A percentile compares a stretch with the other conserved stretches of the same genome.
Evolutionary conservation across 495 filamentous ascomycete species (phyloP).

Genomic region (Penicillium psychrofluorescens): DNA sequence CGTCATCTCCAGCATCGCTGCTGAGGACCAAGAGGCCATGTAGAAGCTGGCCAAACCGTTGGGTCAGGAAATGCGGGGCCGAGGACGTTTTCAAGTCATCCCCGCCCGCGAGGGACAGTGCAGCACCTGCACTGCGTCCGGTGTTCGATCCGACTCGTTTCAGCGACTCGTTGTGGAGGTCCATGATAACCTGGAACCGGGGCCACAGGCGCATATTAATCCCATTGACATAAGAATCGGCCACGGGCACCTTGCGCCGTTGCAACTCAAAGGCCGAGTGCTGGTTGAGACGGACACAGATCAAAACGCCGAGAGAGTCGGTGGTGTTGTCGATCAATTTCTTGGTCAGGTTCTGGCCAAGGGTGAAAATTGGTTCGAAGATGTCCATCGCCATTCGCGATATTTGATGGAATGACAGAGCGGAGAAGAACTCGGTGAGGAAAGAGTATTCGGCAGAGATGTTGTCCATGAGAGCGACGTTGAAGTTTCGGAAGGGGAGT

Average conservation of each 20-base stretch:
- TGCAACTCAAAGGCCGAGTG: slow-evolving; percentile 89
- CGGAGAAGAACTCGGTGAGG: slow-evolving; percentile 78
- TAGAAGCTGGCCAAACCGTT: slow-evolving; percentile 84
- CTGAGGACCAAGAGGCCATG: slow-evolving; percentile 77
- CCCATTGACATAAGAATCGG: slow-evolving; percentile 87
- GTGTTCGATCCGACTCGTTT: slow-evolving; percentile 49
- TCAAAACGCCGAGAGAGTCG: slow-evolving; percentile 78
- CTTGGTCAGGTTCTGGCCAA: slow-evolving; percentile 72
- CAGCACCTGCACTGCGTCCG: slow-evolving; percentile 42
- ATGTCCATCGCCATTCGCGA: slow-evolving; percentile 68
- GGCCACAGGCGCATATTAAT: slow-evolving; percentile 96
- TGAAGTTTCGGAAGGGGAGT: slow-evolving; percentile 85
- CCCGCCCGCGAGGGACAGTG: slow-evolving; percentile 51
- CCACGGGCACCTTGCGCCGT: slow-evolving; percentile 78
- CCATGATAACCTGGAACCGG: slow-evolving; percentile 87
- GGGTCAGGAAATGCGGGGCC: slow-evolving; percentile 85
- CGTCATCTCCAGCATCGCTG: slow-evolving; percentile 83
- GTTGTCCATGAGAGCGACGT: slow-evolving; percentile 89
- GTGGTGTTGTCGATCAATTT: slow-evolving; percentile 65
- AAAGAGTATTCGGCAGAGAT: slow-evolving; percentile 93
- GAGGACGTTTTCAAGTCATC: slow-evolving; percentile 61
- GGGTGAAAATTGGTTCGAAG: slow-evolving; percentile 74
- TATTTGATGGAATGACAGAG: slow-evolving; percentile 48
- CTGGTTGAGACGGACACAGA: slow-evolving; percentile 91
- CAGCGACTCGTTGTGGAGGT: slow-evolving; percentile 82